phyloP scores from a whole-genome alignment of 2,329 filamentous ascomycete genomes.

The Zymoseptoria tritici region DNA sequence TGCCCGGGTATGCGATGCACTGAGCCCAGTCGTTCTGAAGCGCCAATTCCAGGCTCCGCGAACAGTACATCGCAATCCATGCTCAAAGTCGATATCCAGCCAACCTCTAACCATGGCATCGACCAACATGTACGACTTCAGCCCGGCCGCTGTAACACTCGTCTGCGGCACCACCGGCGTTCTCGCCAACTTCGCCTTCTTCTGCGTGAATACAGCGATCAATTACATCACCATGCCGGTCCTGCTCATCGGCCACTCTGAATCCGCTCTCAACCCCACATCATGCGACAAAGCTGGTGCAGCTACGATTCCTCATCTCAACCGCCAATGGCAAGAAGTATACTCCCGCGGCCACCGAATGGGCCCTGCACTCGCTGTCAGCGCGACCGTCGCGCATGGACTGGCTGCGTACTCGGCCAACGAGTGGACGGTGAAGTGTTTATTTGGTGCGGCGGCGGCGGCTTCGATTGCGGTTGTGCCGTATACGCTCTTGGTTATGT shows the following conservation, averaged over 20 bases:
- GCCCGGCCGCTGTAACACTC: not conserved
- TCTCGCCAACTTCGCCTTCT: not conserved
- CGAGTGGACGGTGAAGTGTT: not conserved
- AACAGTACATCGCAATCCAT: not conserved
- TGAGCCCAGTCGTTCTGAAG: no score
- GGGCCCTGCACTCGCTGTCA: not conserved
- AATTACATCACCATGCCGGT: not conserved
- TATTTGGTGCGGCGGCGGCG: not conserved
- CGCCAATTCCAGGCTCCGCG: no score
- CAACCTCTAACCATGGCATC: not conserved
- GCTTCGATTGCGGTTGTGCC: slow-evolving; percentile 4
- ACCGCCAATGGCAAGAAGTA: not conserved
- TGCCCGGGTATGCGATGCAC: no score
- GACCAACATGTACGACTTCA: not conserved
- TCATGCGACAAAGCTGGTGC: not conserved
- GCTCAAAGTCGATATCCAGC: not conserved
- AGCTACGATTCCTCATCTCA: not conserved
- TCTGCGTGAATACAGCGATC: not conserved
- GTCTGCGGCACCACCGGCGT: not conserved
- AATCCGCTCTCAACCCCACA: not conserved
- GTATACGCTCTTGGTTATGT: slow-evolving; percentile 4
- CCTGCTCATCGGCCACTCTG: not conserved
- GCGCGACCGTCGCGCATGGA: not conserved
- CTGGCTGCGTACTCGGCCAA: not conserved
- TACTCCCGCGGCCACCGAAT: not conserved